These are phyloP conservation scores for Euryodendron excelsum DNA, from an alignment of 148 eudicot species.

Conservation along the genomic window DNA sequence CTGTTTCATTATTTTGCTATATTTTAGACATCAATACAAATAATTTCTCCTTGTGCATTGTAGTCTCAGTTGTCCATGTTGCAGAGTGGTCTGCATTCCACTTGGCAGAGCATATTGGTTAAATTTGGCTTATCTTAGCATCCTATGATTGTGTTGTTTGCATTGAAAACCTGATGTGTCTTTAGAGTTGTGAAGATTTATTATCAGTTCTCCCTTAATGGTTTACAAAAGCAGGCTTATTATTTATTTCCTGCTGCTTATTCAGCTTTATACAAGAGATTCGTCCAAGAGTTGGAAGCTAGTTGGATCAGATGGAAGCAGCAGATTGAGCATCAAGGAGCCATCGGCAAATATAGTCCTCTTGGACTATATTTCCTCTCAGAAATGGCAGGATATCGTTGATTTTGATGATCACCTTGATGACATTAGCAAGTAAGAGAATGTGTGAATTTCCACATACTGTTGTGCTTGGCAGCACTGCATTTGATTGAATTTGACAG, in stretches of 20 bases:
- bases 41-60: neutral
- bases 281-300: conserved; percentile 70
- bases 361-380: conserved; percentile 64
- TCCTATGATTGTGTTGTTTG: neutral
- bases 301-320: conserved; percentile 53
- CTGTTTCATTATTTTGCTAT: neutral
- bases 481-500: neutral
- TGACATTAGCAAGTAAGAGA: conserved; percentile 78
- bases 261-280: conserved; percentile 70
- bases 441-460: neutral
- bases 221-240: neutral
- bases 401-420: conserved; percentile 95
- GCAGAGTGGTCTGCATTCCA: neutral
- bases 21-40: neutral
- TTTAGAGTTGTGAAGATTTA: neutral
- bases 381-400: conserved; percentile 60
- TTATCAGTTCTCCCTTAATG: neutral
- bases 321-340: conserved; percentile 50
- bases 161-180: neutral
- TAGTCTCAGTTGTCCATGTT: neutral
- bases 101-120: neutral
- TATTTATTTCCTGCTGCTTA: neutral
- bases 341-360: conserved; percentile 76
- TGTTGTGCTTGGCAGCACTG: neutral
- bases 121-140: too few species aligned